Evolutionary conservation across 2,329 filamentous ascomycete species (phyloP), one percentile per base, ranked within the genome.

Genomic region (Neofusicoccum ribis): DNA sequence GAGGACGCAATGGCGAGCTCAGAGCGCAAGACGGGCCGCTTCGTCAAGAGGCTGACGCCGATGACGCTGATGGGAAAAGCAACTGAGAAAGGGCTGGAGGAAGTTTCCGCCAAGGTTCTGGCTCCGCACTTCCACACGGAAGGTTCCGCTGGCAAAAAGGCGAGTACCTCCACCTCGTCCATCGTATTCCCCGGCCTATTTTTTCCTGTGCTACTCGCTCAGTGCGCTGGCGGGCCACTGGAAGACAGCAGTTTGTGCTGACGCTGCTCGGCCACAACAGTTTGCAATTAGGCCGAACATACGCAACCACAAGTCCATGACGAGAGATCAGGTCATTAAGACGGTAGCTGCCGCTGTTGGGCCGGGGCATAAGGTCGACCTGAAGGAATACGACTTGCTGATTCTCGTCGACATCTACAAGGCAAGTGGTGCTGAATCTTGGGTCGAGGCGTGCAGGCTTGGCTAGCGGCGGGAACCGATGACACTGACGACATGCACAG

Each of bases 281-380:
- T 95, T 92, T 77, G 91, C 91, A n/a, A 93, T 96, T 70, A 87
- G 91, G 50, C 87, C 89, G n/a, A 90, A 86, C 14, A 86, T 92
- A 67, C 88, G 91, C 64, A 91, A 91, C 72, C 89, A 93, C 77
- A 88, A 83, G 69, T 83, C 83, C 3, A 82, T 94, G 67, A 89
- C 86, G 70, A 85, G 91, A 66, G 86, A 89, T 68, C 81, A 81
- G 17, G 83, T 94, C 56, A 94, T 95, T 76, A 86, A 89, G 71
- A 86, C 85, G 68, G 84, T 94, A 68, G 91, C 91, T 4, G 80
- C 82, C 44, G 79, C 88, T 36, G 85, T 93, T 67, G 87, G 88
- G 58, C 79, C 83, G 9, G 83, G 83, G 44, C 91, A 95, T 78
- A 90, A 88, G 72, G 92, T 95, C 66, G 88, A 93, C 71, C 84